These are phyloP conservation scores for Fusarium piperis DNA, from an alignment of 2,329 filamentous ascomycete species.

Conservation along the genomic window DNA sequence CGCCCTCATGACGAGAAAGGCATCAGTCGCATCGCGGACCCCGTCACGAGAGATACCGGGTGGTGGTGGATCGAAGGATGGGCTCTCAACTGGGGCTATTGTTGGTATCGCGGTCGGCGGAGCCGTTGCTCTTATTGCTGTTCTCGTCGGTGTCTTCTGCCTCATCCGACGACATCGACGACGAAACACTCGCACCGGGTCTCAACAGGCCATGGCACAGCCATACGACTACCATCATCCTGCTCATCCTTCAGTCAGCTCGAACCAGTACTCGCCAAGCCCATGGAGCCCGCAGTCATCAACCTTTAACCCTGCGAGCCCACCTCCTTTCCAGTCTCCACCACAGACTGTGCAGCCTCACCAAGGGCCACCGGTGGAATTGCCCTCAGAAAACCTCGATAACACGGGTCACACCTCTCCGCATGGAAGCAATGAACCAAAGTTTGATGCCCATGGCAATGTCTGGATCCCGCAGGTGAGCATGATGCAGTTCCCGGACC, in stretches of 20 bases:
- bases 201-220: slow-evolving; percentile 40
- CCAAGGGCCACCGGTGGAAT: slow-evolving; percentile 41
- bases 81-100: slow-evolving; percentile 53
- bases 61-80: neutral
- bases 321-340: slow-evolving; percentile 19
- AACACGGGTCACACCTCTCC: slow-evolving; percentile 24
- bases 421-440: slow-evolving; percentile 34
- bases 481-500: slow-evolving; percentile 41
- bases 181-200: slow-evolving; percentile 18
- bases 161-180: slow-evolving; percentile 44
- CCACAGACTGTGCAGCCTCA: slow-evolving; percentile 35
- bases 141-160: slow-evolving; percentile 43
- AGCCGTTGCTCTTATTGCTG: slow-evolving; percentile 41
- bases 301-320: slow-evolving; percentile 30
- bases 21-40: slow-evolving; percentile 55
- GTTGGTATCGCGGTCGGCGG: slow-evolving; percentile 56
- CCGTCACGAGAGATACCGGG: slow-evolving; percentile 57
- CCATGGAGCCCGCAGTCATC: slow-evolving; percentile 43
- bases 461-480: slow-evolving; percentile 49
- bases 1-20: slow-evolving; percentile 63
- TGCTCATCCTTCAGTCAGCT: slow-evolving; percentile 30
- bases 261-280: slow-evolving; percentile 34
- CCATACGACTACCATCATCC: slow-evolving; percentile 38
- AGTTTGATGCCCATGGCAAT: slow-evolving; percentile 46
- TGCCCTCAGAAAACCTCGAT: slow-evolving; percentile 34